Evolutionary conservation across 202 grass and related monocot species (phyloP).

Genomic region (Musa balbisiana): DNA sequence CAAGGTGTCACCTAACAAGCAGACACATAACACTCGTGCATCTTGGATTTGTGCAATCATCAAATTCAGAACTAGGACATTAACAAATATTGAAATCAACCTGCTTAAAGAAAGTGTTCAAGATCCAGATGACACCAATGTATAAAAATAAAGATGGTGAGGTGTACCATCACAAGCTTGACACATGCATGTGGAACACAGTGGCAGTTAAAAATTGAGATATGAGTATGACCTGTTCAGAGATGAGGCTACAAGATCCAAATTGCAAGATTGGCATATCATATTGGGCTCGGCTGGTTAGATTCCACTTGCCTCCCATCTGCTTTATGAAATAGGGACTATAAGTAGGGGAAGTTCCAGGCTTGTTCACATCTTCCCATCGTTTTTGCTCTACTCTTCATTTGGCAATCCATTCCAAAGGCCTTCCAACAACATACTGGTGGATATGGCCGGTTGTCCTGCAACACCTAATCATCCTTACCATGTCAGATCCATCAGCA

Average conservation of each 20-base stretch:
- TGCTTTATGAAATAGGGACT: neutral
- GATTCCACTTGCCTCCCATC: neutral
- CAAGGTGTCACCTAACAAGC: no score
- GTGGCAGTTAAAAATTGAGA: neutral
- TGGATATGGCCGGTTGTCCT: neutral
- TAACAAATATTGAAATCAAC: no score
- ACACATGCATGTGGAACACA: neutral
- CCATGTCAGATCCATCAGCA: constrained; percentile 43
- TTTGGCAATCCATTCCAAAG: neutral
- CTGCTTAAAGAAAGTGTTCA: no score
- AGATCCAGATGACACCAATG: no score
- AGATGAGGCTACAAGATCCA: neutral
- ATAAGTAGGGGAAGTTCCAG: neutral
- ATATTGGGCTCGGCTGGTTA: neutral
- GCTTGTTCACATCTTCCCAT: neutral
- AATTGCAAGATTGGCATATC: neutral
- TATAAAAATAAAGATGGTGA: neutral
- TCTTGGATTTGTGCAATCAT: no score
- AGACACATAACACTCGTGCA: no score
- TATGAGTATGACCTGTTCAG: neutral
- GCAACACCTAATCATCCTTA: neutral
- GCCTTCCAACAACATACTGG: neutral
- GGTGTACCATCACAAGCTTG: neutral
- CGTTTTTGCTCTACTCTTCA: neutral
- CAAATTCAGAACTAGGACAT: no score